Percentiles rank a stretch among this genome's conserved stretches.
phyloP scores from a whole-genome alignment of 164 flowering plant species.

The Annona cherimola region DNA sequence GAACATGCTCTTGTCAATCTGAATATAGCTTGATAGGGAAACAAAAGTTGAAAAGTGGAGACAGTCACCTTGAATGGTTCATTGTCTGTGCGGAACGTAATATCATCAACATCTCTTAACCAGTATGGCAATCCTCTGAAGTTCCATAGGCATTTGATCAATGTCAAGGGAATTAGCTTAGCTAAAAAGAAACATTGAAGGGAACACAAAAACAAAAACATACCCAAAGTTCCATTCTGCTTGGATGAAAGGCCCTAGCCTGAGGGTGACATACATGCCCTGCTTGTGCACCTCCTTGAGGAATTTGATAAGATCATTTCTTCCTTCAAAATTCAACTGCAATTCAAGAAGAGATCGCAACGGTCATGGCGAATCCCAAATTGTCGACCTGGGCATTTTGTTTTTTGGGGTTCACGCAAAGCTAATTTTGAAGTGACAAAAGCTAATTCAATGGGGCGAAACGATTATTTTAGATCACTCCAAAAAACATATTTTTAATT shows the following conservation, averaged over 20 bases:
- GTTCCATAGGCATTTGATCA: not conserved
- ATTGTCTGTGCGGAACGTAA: conserved; percentile 64
- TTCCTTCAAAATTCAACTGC: conserved; percentile 49
- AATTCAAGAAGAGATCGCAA: not conserved
- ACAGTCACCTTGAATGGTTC: conserved; percentile 56
- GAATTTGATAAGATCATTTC: conserved; percentile 45
- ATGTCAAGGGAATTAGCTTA: not conserved
- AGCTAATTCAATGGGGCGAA: too few relatives aligned
- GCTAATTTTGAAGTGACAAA: too few relatives aligned
- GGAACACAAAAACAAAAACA: not conserved
- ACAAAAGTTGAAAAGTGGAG: conserved; percentile 23
- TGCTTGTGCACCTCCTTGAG: conserved; percentile 31
- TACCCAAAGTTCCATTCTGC: conserved; percentile 54
- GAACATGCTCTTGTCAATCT: conserved; percentile 54
- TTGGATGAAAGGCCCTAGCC: conserved; percentile 55
- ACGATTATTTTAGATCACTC: too few relatives aligned
- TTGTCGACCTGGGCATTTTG: too few relatives aligned
- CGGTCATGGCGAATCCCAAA: too few relatives aligned
- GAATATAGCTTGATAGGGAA: conserved; percentile 50
- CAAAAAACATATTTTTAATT: too few relatives aligned
- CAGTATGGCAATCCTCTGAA: conserved; percentile 87
- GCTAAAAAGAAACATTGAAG: not conserved
- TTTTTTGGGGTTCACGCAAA: too few relatives aligned
- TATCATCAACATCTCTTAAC: conserved; percentile 55
- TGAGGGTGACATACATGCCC: conserved; percentile 39